Conservation (phyloP, 495 filamentous ascomycete genomes). For the Penicillium cinerascens region DNA sequence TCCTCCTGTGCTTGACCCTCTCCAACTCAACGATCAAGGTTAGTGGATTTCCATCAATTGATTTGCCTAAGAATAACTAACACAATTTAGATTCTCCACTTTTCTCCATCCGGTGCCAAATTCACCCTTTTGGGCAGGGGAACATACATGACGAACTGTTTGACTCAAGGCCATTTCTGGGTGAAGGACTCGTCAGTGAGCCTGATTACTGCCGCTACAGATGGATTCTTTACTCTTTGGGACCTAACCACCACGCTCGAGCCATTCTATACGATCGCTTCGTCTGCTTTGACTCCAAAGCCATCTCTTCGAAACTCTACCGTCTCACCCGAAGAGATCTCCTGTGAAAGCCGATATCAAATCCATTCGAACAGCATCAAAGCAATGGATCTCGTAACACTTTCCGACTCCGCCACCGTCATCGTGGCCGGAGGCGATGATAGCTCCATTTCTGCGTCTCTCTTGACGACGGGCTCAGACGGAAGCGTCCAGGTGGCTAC, state of each 20-base stretch:
- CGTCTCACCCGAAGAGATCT: constrained; percentile 22
- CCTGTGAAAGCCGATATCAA: constrained; percentile 36
- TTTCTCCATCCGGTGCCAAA: constrained; percentile 34
- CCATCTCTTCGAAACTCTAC: constrained; percentile 10
- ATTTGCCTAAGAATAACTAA: background rate
- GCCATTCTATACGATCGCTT: constrained; percentile 28
- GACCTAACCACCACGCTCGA: constrained; percentile 35
- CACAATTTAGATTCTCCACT: constrained; percentile 52
- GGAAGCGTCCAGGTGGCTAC: constrained; percentile 30
- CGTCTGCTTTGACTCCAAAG: constrained; percentile 19
- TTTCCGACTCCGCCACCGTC: constrained; percentile 38
- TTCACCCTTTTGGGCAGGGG: constrained; percentile 57
- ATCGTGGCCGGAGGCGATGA: constrained; percentile 82
- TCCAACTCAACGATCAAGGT: constrained; percentile 76
- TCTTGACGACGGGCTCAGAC: constrained; percentile 27
- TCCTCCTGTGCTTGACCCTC: constrained; percentile 61
- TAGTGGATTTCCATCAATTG: constrained; percentile 4
- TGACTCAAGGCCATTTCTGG: constrained; percentile 65
- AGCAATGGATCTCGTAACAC: constrained; percentile 36
- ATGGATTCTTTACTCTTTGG: constrained; percentile 59
- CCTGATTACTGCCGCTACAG: constrained; percentile 59
- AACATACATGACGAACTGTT: constrained; percentile 73
- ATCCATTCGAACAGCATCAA: constrained; percentile 79
- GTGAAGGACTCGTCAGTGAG: constrained; percentile 22
- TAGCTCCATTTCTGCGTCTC: constrained; percentile 64